Conservation (phyloP, 2,329 filamentous ascomycete species). For the Arthrobotrys conoides region DNA sequence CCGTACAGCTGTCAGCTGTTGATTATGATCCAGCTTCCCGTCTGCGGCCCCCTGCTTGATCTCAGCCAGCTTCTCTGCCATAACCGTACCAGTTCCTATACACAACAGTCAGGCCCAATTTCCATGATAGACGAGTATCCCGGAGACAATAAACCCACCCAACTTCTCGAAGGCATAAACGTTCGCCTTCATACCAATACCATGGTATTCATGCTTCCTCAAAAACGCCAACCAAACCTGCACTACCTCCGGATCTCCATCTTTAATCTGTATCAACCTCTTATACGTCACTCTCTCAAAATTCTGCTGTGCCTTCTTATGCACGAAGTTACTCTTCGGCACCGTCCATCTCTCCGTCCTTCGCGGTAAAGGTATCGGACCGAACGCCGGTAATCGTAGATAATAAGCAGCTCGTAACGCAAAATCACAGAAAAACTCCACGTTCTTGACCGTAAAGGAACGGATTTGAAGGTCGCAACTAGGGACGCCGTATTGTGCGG, state of each 20-base stretch:
- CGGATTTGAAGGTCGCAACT: slow-evolving; percentile 92
- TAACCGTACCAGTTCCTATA: slow-evolving; percentile 45
- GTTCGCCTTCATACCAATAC: slow-evolving; percentile 99
- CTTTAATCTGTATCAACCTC: slow-evolving; percentile 89
- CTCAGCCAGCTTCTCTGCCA: slow-evolving; percentile 41
- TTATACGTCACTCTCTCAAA: slow-evolving; percentile 92
- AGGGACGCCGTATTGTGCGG: slow-evolving; percentile 81
- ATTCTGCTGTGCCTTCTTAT: slow-evolving; percentile 98
- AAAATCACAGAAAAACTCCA: slow-evolving; percentile 96
- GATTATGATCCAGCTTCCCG: slow-evolving; percentile 47
- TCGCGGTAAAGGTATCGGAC: slow-evolving; percentile 86
- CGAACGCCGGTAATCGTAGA: slow-evolving; percentile 85
- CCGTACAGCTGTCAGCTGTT: slow-evolving; percentile 47
- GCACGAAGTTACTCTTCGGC: slow-evolving; percentile 87
- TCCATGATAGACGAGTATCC: neutral
- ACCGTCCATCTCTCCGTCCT: slow-evolving; percentile 96
- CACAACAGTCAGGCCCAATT: slow-evolving; percentile 21
- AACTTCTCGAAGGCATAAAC: slow-evolving; percentile 87
- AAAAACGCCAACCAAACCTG: slow-evolving; percentile 93
- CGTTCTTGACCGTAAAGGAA: slow-evolving; percentile 88
- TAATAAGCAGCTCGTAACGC: slow-evolving; percentile 95
- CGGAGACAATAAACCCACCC: slow-evolving; percentile 70
- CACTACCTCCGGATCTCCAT: slow-evolving; percentile 89
- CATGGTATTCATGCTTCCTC: slow-evolving; percentile 91
- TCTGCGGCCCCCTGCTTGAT: slow-evolving; percentile 36